Evolutionary conservation across 805 yeast genomes (phyloP).

Genomic region (Candida nonsorbophila): DNA sequence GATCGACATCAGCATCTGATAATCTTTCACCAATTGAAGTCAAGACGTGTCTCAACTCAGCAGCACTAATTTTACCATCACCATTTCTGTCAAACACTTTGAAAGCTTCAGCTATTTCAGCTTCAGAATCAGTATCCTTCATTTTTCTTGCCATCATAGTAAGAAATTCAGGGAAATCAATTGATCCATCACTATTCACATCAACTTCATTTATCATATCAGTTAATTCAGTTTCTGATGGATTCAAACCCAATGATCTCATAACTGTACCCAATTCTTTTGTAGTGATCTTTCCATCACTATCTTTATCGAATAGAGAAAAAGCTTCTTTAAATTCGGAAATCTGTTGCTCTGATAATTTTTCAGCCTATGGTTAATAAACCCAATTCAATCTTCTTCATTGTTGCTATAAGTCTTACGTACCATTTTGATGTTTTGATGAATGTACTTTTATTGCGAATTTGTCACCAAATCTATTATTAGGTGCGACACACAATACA

Average conservation of each 20-base stretch:
- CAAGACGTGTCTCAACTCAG: slow-evolving; percentile 93
- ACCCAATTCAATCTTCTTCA: too few relatives aligned
- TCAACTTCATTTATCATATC: slow-evolving; percentile 98
- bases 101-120: slow-evolving; percentile 95
- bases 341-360: slow-evolving; percentile 92
- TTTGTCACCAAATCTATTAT: too few relatives aligned
- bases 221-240: slow-evolving; percentile 91
- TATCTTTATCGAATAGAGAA: slow-evolving; percentile 92
- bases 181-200: slow-evolving; percentile 82
- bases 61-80: slow-evolving; percentile 94
- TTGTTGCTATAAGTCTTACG: too few relatives aligned
- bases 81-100: slow-evolving; percentile 96
- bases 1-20: slow-evolving; percentile 94
- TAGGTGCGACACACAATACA: too few relatives aligned
- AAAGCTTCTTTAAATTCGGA: slow-evolving; percentile 97
- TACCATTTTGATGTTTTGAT: too few relatives aligned
- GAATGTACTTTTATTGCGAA: too few relatives aligned
- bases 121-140: slow-evolving; percentile 96
- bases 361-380: slow-evolving; percentile 70
- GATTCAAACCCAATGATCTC: slow-evolving; percentile 98
- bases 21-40: slow-evolving; percentile 97
- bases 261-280: slow-evolving; percentile 95
- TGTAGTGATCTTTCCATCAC: slow-evolving; percentile 95
- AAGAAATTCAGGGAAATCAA: slow-evolving; percentile 44
- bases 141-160: slow-evolving; percentile 57